A percentile compares a stretch with the other conserved stretches of the same genome.
Evolutionary conservation across 169 alveolate genomes (phyloP).

Genomic region (Miamiensis avidus): DNA sequence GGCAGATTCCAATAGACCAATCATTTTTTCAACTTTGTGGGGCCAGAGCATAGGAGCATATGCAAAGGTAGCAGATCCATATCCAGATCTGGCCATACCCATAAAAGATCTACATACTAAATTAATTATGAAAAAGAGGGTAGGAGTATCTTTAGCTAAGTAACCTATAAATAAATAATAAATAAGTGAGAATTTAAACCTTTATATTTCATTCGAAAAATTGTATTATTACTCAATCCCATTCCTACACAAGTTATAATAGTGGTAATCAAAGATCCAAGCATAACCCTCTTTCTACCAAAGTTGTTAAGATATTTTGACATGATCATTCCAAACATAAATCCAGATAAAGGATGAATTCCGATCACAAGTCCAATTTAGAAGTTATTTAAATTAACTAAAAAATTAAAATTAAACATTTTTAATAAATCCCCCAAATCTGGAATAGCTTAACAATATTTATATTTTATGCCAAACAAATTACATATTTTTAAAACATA

Average conservation of each 20-base stretch:
- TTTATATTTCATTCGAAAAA: too few relatives aligned
- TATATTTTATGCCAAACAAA: too few relatives aligned
- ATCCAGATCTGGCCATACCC: not conserved
- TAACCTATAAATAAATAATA: too few relatives aligned
- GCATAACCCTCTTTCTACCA: not conserved
- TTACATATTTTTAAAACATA: too few relatives aligned
- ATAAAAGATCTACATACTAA: not conserved
- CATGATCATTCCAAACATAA: not conserved
- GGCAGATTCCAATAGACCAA: not conserved
- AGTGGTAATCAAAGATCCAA: not conserved
- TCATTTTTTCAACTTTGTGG: not conserved
- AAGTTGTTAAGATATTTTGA: not conserved
- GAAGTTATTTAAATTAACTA: not conserved
- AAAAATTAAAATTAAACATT: too few relatives aligned
- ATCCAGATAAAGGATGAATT: not conserved
- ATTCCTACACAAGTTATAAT: not conserved
- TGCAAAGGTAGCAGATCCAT: not conserved
- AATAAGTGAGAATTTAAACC: too few relatives aligned
- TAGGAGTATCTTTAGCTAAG: not conserved
- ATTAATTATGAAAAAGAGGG: not conserved
- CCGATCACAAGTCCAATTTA: not conserved
- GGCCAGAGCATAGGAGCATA: not conserved
- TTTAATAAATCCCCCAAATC: too few relatives aligned
- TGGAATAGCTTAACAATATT: too few relatives aligned
- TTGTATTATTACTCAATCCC: not conserved